phyloP scores from a whole-genome alignment of 306 rosid genomes.

The Citrullus mucosospermus region DNA sequence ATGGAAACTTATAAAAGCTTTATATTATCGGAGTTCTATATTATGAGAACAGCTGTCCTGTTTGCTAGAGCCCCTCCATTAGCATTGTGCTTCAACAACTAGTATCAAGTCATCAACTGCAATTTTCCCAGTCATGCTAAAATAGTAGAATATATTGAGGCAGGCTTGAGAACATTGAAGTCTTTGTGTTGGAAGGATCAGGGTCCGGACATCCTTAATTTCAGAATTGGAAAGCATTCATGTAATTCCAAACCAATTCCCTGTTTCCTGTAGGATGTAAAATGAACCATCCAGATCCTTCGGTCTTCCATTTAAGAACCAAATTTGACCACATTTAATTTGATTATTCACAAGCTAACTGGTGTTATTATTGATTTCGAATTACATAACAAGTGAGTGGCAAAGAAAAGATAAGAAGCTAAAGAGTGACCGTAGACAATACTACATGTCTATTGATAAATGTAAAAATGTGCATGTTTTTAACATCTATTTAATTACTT shows the following conservation, averaged over 20 bases:
- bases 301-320: neutral
- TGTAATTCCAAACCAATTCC: neutral
- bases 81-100: neutral
- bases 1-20: neutral
- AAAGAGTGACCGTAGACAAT: neutral
- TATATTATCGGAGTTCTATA: neutral
- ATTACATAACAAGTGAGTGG: neutral
- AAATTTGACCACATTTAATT: neutral
- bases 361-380: neutral
- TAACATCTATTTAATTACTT: too few relatives aligned
- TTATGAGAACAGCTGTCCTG: neutral
- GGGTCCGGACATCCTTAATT: neutral
- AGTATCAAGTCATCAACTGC: neutral
- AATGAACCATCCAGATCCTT: neutral
- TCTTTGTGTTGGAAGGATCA: neutral
- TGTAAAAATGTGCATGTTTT: too few relatives aligned
- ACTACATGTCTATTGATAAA: neutral
- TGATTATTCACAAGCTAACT: neutral
- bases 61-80: neutral
- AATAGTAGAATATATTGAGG: neutral
- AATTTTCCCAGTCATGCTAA: neutral
- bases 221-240: neutral
- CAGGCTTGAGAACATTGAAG: neutral
- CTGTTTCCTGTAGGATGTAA: neutral
- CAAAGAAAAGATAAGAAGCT: neutral